phyloP scores from a whole-genome alignment of 2,329 filamentous ascomycete genomes.

The Parasarocladium wereldwijsianum region DNA sequence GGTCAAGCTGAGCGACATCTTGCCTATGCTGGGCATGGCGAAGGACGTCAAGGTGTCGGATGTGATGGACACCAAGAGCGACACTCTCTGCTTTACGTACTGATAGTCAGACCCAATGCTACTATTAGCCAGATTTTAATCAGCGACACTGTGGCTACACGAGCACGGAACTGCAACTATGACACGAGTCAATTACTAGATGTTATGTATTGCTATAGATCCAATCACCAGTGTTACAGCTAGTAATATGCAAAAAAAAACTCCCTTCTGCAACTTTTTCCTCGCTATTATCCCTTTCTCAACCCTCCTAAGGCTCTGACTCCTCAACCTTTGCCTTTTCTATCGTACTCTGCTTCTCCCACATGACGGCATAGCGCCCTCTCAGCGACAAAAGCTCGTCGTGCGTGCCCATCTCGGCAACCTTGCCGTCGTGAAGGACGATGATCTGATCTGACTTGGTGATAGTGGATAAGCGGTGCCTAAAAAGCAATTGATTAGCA shows the following conservation, averaged over 20 bases:
- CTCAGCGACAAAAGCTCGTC: conserved; percentile 25
- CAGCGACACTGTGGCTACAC: no score
- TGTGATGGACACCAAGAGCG: conserved; percentile 1
- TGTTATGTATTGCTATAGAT: no score
- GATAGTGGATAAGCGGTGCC: conserved; percentile 43
- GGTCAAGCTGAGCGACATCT: neutral
- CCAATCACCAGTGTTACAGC: no score
- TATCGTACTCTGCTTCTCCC: conserved; percentile 32
- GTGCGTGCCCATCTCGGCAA: conserved; percentile 36
- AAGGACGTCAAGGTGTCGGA: conserved; percentile 2
- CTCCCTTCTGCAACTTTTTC: no score
- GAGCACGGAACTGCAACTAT: no score
- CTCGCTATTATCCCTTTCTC: no score
- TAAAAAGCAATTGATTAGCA: conserved; percentile 8
- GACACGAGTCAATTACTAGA: no score
- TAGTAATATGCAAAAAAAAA: no score
- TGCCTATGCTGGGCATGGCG: conserved; percentile 1
- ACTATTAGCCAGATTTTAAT: no score
- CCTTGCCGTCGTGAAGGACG: conserved; percentile 34
- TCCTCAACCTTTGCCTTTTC: conserved; percentile 20
- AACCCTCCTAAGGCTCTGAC: no score
- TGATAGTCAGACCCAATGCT: no score
- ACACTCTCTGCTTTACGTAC: conserved; percentile 3
- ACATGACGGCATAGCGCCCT: conserved; percentile 36
- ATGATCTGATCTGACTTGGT: conserved; percentile 38